Conservation (phyloP, 1,284 basidiomycete species). For the Trametes polyzona region DNA sequence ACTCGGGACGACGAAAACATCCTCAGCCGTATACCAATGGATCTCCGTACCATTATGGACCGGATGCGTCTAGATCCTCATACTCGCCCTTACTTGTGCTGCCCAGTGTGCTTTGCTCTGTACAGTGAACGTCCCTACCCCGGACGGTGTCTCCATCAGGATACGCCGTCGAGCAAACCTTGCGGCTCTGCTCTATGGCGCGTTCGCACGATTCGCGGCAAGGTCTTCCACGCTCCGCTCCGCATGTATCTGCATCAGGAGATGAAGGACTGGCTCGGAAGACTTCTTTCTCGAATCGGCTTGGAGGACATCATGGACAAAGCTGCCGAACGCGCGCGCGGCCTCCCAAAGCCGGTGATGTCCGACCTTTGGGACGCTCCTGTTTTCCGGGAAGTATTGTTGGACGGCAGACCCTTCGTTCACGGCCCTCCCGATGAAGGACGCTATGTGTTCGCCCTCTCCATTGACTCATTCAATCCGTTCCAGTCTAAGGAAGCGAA, state of each 20-base stretch:
- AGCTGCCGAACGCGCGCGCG: neutral
- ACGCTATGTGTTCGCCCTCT: constrained; percentile 9
- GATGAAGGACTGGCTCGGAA: constrained; percentile 22
- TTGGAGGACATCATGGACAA: constrained; percentile 23
- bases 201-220: neutral
- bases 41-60: constrained; percentile 14
- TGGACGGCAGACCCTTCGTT: constrained; percentile 20
- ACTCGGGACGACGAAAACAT: neutral
- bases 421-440: neutral
- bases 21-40: constrained; percentile 3
- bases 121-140: neutral
- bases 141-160: neutral
- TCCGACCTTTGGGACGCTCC: constrained; percentile 26
- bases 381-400: constrained; percentile 11
- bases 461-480: constrained; percentile 31
- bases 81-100: constrained; percentile 9
- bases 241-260: constrained; percentile 22
- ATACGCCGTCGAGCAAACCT: neutral
- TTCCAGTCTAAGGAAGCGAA: constrained; percentile 20
- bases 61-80: neutral
- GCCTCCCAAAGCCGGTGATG: neutral
- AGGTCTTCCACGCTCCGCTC: neutral
- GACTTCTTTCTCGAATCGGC: constrained; percentile 15
- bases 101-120: constrained; percentile 18
- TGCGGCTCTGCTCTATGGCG: constrained; percentile 10